These are phyloP conservation scores for Escallonia herrerae DNA, from an alignment of 129 eudicot species.

Conservation along the genomic window DNA sequence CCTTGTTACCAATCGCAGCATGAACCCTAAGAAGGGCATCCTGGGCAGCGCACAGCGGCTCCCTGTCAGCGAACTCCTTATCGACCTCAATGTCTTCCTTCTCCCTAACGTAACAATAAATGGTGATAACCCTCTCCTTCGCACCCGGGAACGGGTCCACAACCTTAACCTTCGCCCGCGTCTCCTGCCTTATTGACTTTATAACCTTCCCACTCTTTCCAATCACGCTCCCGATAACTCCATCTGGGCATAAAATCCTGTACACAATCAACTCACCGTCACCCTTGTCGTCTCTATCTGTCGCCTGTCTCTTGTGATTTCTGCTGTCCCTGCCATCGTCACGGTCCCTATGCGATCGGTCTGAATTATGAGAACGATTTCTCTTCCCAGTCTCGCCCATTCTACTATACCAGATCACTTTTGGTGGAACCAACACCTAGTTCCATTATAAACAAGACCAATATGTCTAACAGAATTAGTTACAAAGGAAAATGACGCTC, in stretches of 20 bases:
- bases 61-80: constrained; percentile 51
- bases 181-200: constrained; percentile 77
- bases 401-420: neutral
- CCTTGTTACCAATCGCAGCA: constrained; percentile 45
- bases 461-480: too few species aligned
- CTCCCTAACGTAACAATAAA: constrained; percentile 72
- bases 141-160: constrained; percentile 94
- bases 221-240: constrained; percentile 64
- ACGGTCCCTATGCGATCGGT: too few species aligned
- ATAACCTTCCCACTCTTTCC: constrained; percentile 92
- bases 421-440: too few species aligned
- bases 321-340: neutral
- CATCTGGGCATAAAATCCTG: constrained; percentile 11
- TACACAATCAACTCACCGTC: neutral
- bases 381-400: neutral
- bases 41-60: constrained; percentile 82
- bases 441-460: too few species aligned
- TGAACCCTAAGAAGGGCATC: constrained; percentile 89
- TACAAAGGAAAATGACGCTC: too few species aligned
- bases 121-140: constrained; percentile 63
- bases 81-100: constrained; percentile 73
- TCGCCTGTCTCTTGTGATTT: neutral
- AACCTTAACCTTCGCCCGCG: constrained; percentile 75
- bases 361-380: neutral
- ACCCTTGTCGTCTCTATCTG: constrained; percentile 1